phyloP scores from a whole-genome alignment of 2,329 filamentous ascomycete species.

The Ophiostoma himal-ulmi region DNA sequence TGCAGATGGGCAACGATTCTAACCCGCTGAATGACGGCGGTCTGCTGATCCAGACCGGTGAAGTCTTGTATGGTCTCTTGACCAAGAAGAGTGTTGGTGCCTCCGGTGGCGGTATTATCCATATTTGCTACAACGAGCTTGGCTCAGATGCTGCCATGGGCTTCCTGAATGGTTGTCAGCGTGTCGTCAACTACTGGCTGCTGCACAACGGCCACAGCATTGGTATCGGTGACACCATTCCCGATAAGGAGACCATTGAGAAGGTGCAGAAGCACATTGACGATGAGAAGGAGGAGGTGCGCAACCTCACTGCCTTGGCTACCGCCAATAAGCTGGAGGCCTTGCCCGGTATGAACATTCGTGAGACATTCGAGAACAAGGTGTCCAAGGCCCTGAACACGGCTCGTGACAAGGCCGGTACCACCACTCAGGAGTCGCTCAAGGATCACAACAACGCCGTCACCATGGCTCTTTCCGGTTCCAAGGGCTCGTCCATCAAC shows the following conservation, averaged over 20 bases:
- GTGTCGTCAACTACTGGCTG: slow-evolving; percentile 95
- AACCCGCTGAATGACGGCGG: slow-evolving; percentile 68
- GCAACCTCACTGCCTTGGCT: slow-evolving; percentile 66
- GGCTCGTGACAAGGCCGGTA: slow-evolving; percentile 94
- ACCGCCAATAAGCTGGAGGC: slow-evolving; percentile 84
- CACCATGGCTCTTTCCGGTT: slow-evolving; percentile 92
- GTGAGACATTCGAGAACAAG: slow-evolving; percentile 96
- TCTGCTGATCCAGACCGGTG: slow-evolving; percentile 75
- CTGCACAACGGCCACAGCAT: slow-evolving; percentile 96
- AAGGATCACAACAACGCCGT: slow-evolving; percentile 96
- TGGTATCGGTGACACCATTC: slow-evolving; percentile 96
- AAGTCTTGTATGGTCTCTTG: slow-evolving; percentile 84
- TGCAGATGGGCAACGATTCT: slow-evolving; percentile 60
- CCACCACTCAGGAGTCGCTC: slow-evolving; percentile 80
- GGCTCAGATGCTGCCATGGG: slow-evolving; percentile 79
- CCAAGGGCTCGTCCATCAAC: slow-evolving; percentile 98
- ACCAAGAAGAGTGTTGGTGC: slow-evolving; percentile 95
- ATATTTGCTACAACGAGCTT: slow-evolving; percentile 93
- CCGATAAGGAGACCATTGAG: slow-evolving; percentile 75
- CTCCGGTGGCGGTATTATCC: slow-evolving; percentile 81
- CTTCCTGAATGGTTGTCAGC: slow-evolving; percentile 93
- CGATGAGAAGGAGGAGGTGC: slow-evolving; percentile 74
- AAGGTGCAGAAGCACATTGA: slow-evolving; percentile 79
- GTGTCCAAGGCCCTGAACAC: slow-evolving; percentile 91
- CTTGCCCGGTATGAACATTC: slow-evolving; percentile 96